phyloP scores from a whole-genome alignment of 73 alveolate species.

The Paraurostyla sp. region DNA sequence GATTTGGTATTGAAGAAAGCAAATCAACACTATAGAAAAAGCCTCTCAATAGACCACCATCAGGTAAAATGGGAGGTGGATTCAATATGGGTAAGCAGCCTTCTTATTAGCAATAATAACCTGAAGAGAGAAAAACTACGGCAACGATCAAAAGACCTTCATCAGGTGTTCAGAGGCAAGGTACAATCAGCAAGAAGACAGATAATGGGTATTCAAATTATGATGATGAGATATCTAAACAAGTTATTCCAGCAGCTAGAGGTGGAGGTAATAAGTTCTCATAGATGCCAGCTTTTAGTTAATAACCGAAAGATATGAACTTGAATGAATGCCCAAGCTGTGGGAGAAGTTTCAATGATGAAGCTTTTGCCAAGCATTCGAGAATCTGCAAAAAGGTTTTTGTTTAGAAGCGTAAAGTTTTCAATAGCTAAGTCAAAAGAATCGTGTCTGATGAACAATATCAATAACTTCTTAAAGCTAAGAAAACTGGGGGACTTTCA shows the following conservation, averaged over 20 bases:
- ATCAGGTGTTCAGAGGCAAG: too few species aligned
- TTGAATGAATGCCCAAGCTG: constrained; percentile 66
- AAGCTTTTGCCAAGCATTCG: constrained; percentile 77
- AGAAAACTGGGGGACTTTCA: too few species aligned
- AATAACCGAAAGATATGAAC: constrained; percentile 8
- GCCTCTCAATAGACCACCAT: neutral
- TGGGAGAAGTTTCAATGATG: constrained; percentile 81
- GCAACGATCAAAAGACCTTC: neutral
- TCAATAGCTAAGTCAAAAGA: constrained; percentile 77
- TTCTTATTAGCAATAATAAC: neutral
- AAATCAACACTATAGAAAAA: too few species aligned
- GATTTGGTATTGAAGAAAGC: too few species aligned
- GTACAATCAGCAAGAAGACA: too few species aligned
- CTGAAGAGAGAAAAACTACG: neutral
- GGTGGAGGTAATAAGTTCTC: neutral
- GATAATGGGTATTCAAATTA: neutral
- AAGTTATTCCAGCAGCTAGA: neutral
- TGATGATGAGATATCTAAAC: neutral
- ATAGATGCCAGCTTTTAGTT: neutral
- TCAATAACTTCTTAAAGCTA: constrained; percentile 49
- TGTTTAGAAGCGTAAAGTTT: constrained; percentile 78
- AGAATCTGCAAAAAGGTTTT: constrained; percentile 89
- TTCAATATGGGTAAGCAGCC: neutral
- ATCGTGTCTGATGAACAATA: constrained; percentile 42
- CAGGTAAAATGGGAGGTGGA: neutral